Conservation (phyloP, 345 rosid species). For the Eucalyptus sideroxylon region DNA sequence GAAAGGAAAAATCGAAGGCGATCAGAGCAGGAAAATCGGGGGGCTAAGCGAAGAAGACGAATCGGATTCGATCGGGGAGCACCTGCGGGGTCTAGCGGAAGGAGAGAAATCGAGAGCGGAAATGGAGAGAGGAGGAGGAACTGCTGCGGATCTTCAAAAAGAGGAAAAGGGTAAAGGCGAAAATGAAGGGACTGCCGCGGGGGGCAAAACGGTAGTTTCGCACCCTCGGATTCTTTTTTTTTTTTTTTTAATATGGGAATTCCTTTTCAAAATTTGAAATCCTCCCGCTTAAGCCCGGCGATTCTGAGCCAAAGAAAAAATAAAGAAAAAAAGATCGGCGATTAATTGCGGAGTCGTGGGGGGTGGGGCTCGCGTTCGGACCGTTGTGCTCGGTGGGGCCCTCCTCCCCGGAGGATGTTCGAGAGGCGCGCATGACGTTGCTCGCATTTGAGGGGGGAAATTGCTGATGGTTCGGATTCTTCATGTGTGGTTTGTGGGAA, state of each 20-base stretch:
- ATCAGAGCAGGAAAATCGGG: background rate
- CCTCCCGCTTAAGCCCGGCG: slow-evolving; percentile 17
- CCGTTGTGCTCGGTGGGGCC: background rate
- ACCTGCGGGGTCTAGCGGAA: background rate
- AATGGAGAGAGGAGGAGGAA: background rate
- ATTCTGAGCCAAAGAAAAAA: background rate
- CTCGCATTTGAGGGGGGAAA: background rate
- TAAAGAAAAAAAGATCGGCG: background rate
- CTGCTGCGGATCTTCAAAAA: background rate
- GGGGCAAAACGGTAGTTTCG: background rate
- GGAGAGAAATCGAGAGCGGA: background rate
- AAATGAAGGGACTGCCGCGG: background rate
- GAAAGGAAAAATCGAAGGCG: background rate
- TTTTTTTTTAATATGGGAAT: background rate
- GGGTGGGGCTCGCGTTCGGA: background rate
- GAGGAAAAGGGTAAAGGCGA: background rate
- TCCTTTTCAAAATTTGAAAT: slow-evolving; percentile 10
- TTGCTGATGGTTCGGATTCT: background rate
- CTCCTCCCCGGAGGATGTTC: background rate
- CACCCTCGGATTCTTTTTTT: background rate
- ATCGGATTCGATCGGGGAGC: background rate
- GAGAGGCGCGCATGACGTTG: background rate
- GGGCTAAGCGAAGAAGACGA: background rate
- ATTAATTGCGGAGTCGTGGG: background rate
- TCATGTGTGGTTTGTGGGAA: no score